Conservation (phyloP, 768 basidiomycete genomes). For the Cantharellus cinnabarinus region DNA sequence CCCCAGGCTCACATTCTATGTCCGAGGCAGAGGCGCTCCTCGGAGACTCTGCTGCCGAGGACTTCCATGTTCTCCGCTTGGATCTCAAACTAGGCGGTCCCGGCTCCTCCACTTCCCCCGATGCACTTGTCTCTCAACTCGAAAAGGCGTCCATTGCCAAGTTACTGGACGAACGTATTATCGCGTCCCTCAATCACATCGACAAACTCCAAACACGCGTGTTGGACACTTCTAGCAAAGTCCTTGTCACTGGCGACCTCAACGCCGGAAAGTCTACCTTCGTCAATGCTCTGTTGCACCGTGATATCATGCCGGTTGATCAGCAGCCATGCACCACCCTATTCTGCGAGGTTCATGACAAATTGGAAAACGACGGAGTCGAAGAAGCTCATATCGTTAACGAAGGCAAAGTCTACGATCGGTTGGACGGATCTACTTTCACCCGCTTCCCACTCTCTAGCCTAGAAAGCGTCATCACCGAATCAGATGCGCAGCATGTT, state of each 20-base stretch:
- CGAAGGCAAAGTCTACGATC: conserved; percentile 43
- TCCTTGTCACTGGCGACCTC: conserved; percentile 92
- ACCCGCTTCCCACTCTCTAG: conserved; percentile 42
- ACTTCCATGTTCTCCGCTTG: conserved; percentile 76
- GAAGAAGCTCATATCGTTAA: conserved; percentile 78
- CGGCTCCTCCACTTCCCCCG: conserved; percentile 37
- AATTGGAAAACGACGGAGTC: conserved; percentile 50
- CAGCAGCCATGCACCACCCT: conserved; percentile 96
- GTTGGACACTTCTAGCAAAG: conserved; percentile 81
- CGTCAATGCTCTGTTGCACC: conserved; percentile 81
- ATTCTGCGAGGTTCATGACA: conserved; percentile 92
- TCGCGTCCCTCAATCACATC: conserved; percentile 52
- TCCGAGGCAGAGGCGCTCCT: conserved; percentile 9
- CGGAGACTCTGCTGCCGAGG: conserved; percentile 21
- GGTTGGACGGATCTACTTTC: conserved; percentile 56
- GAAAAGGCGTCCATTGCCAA: conserved; percentile 87
- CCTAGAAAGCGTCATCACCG: conserved; percentile 60
- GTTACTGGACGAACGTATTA: conserved; percentile 71
- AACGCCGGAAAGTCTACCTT: conserved; percentile 98
- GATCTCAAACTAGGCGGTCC: conserved; percentile 80
- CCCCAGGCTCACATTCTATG: conserved; percentile 7
- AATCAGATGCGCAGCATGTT: conserved; percentile 45
- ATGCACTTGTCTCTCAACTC: conserved; percentile 69
- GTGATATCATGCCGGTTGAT: conserved; percentile 89
- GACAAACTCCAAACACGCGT: conserved; percentile 71